Conservation (phyloP, 78 protist genomes). For the Pirum gemmata region DNA sequence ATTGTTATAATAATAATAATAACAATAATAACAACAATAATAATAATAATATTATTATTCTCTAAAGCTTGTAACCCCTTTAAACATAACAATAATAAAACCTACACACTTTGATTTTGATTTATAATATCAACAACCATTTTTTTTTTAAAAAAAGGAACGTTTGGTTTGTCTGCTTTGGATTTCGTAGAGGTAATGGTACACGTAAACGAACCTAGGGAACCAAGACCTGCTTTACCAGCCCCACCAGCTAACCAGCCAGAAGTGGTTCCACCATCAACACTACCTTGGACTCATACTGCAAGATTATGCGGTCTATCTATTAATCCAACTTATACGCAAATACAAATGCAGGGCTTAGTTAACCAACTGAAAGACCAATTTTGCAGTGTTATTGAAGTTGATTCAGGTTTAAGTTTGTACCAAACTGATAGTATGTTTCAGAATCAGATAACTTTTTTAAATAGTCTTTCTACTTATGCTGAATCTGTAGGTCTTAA, state of each 20-base stretch:
- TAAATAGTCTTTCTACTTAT: background rate
- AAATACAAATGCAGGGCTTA: background rate
- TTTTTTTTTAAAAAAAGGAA: too few species aligned
- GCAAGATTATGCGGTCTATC: slow-evolving; percentile 12
- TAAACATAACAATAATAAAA: too few species aligned
- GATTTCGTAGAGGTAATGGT: slow-evolving; percentile 7
- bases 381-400: slow-evolving; percentile 32
- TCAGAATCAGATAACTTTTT: background rate
- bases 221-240: slow-evolving; percentile 1
- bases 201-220: slow-evolving; percentile 1
- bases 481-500: slow-evolving; percentile 3
- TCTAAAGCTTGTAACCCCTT: too few species aligned
- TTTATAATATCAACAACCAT: too few species aligned
- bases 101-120: too few species aligned
- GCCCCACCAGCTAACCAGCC: background rate
- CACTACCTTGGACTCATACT: slow-evolving; percentile 5
- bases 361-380: background rate
- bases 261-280: background rate
- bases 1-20: too few species aligned
- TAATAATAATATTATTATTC: too few species aligned
- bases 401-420: slow-evolving; percentile 22
- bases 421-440: slow-evolving; percentile 4
- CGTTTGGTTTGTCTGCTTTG: slow-evolving; percentile 20
- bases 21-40: too few species aligned
- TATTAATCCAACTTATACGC: background rate